A percentile compares a stretch with the other conserved stretches of the same genome.
These are phyloP conservation scores for Xylariomycetidae sp. DNA, from an alignment of 2,329 filamentous ascomycete genomes.

Conservation along the genomic window DNA sequence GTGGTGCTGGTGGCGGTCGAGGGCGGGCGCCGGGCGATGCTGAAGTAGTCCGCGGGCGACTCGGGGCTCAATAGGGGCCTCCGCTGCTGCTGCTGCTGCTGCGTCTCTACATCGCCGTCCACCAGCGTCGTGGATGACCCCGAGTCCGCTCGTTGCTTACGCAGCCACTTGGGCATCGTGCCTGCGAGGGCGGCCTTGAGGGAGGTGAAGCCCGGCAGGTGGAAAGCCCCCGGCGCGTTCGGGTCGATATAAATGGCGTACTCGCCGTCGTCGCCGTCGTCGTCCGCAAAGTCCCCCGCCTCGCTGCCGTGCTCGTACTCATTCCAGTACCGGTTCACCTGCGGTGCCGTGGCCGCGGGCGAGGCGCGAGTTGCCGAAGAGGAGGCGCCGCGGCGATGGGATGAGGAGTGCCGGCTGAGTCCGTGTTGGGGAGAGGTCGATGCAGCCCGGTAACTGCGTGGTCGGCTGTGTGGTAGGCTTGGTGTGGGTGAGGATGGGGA, in stretches of 20 bases:
- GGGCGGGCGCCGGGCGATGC: slow-evolving; percentile 8
- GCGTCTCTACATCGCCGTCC: too few relatives aligned
- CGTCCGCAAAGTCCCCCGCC: slow-evolving; percentile 40
- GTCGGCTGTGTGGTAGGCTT: slow-evolving; percentile 8
- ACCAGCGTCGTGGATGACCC: too few relatives aligned
- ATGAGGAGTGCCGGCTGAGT: neutral
- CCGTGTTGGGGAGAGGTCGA: slow-evolving; percentile 6
- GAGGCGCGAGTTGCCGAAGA: neutral
- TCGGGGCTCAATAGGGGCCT: too few relatives aligned
- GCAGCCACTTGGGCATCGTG: too few relatives aligned
- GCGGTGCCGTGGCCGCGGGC: slow-evolving; percentile 9
- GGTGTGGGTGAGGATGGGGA: slow-evolving; percentile 27
- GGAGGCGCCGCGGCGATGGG: too few relatives aligned
- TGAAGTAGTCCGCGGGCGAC: slow-evolving; percentile 25
- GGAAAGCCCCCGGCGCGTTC: too few relatives aligned
- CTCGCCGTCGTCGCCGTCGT: slow-evolving; percentile 53
- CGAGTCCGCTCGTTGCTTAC: too few relatives aligned
- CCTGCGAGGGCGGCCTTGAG: too few relatives aligned
- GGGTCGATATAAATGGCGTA: slow-evolving; percentile 74
- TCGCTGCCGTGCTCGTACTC: slow-evolving; percentile 82
- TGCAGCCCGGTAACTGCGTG: slow-evolving; percentile 4
- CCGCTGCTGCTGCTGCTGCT: too few relatives aligned
- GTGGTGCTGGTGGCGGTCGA: slow-evolving; percentile 15
- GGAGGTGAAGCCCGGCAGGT: slow-evolving; percentile 58
- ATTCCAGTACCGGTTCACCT: slow-evolving; percentile 62